A percentile compares a stretch with the other conserved stretches of the same genome.
phyloP scores from a whole-genome alignment of 2,329 filamentous ascomycete genomes.

The Xylaria sp. region DNA sequence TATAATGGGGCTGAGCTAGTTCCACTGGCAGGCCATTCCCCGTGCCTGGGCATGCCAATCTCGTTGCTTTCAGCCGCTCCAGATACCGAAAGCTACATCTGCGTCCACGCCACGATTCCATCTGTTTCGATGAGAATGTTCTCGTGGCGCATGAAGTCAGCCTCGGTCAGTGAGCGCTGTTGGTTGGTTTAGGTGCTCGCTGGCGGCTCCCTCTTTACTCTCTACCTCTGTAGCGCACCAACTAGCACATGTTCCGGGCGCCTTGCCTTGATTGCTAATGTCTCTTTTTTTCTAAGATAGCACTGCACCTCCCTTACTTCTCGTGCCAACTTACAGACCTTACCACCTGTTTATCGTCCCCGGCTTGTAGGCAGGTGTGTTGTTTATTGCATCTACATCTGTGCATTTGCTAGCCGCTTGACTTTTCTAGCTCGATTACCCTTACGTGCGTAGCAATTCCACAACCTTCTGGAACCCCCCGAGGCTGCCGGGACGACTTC shows the following conservation, averaged over 20 bases:
- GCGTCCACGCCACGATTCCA: constrained; percentile 50
- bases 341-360: not conserved
- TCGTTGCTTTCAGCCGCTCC: constrained; percentile 33
- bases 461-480: constrained; percentile 45
- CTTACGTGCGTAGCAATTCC: constrained; percentile 4
- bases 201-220: constrained; percentile 26
- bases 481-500: constrained; percentile 28
- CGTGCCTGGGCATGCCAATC: not conserved
- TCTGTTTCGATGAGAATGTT: constrained; percentile 49
- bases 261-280: constrained; percentile 36
- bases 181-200: constrained; percentile 24
- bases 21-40: not conserved
- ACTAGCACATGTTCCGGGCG: constrained; percentile 15
- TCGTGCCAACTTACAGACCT: not conserved
- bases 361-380: constrained; percentile 11
- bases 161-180: constrained; percentile 39
- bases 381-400: constrained; percentile 3
- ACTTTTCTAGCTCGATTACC: not conserved
- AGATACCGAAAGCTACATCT: constrained; percentile 42
- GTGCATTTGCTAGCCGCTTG: constrained; percentile 6
- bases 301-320: not conserved
- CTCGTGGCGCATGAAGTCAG: constrained; percentile 49
- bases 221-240: not conserved
- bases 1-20: constrained; percentile 43
- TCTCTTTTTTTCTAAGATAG: constrained; percentile 14